phyloP scores from a whole-genome alignment of 768 basidiomycete genomes.

The Suillus clintonianus region DNA sequence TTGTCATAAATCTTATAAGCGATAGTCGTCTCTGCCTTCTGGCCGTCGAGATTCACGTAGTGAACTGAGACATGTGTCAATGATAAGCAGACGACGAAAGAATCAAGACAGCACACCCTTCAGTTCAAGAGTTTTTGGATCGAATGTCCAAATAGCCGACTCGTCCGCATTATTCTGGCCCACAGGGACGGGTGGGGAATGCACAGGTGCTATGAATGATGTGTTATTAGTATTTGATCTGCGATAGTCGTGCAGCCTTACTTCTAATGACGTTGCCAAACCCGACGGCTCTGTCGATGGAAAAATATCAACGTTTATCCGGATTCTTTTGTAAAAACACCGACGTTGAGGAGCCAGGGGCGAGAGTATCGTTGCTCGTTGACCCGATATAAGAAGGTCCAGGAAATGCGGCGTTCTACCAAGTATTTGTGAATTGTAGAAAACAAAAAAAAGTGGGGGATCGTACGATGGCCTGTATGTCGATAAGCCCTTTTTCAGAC shows the following conservation, averaged over 20 bases:
- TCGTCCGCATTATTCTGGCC: constrained; percentile 28
- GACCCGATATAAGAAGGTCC: constrained; percentile 43
- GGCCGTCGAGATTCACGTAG: constrained; percentile 48
- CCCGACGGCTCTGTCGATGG: constrained; percentile 28
- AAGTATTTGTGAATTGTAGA: not conserved
- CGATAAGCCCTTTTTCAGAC: constrained; percentile 27
- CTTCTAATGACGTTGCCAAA: constrained; percentile 41
- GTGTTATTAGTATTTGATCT: not conserved
- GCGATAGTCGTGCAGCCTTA: constrained; percentile 17
- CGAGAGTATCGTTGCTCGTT: constrained; percentile 15
- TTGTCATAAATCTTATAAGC: constrained; percentile 44
- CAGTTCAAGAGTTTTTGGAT: constrained; percentile 40
- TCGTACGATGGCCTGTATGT: constrained; percentile 40
- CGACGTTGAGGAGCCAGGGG: constrained; percentile 14
- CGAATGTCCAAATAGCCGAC: constrained; percentile 49
- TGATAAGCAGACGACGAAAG: not conserved
- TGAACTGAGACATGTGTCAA: constrained; percentile 28
- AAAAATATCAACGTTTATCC: not conserved
- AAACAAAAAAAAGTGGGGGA: not conserved
- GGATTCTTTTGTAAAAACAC: not conserved
- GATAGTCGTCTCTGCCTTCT: constrained; percentile 37
- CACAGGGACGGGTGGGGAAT: constrained; percentile 31
- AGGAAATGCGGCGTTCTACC: constrained; percentile 41
- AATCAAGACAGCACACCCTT: constrained; percentile 31
- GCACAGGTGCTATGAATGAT: constrained; percentile 30